Evolutionary conservation across 495 filamentous ascomycete genomes (phyloP).

Genomic region (Xylaria nigripes): DNA sequence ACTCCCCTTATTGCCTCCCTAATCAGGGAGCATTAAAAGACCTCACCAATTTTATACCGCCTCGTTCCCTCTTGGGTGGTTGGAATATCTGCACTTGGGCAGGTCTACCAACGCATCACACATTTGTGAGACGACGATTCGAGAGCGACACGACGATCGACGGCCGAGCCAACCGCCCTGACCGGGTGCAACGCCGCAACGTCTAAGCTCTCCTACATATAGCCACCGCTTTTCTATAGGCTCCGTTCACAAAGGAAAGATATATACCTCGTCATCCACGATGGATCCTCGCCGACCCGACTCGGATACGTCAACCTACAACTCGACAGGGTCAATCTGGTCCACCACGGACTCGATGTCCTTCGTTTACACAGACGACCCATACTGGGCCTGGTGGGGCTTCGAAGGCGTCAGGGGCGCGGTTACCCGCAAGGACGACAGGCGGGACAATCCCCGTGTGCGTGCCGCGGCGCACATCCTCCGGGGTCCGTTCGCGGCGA

Average conservation of each 20-base stretch:
- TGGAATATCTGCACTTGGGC: neutral
- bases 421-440: constrained; percentile 22
- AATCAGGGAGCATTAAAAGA: neutral
- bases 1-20: neutral
- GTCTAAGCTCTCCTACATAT: neutral
- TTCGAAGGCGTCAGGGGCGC: constrained; percentile 24
- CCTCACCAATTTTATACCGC: neutral
- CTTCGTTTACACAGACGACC: constrained; percentile 23
- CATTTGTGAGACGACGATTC: neutral
- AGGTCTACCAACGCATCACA: neutral
- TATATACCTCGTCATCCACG: constrained; percentile 1
- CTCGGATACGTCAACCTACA: constrained; percentile 22
- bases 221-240: neutral
- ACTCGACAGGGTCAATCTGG: constrained; percentile 22
- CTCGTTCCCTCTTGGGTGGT: neutral
- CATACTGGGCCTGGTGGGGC: constrained; percentile 11
- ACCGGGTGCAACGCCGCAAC: neutral
- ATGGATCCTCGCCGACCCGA: constrained; percentile 5
- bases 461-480: constrained; percentile 21
- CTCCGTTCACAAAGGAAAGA: neutral
- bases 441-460: constrained; percentile 16
- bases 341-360: constrained; percentile 22
- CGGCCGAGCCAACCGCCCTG: neutral
- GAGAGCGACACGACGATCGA: neutral
- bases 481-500: constrained; percentile 23